Base-by-base conservation (phyloP, 2,329 filamentous ascomycete species). In the Botrytis galanthina region DNA sequence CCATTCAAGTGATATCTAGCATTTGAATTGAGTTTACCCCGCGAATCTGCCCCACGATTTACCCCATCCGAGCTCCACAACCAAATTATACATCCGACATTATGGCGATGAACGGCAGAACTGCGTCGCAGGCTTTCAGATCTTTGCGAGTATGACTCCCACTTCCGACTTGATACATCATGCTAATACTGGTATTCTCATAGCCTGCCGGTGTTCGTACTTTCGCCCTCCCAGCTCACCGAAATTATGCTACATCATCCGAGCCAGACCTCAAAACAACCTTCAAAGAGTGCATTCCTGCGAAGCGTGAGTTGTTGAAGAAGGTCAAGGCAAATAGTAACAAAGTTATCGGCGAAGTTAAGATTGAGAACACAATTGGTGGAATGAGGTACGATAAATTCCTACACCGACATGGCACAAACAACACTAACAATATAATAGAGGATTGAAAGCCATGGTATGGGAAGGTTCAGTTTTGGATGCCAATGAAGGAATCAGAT, bases 391-490 rank as follows among this genome's bases (percentile, higher is more conserved):
- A 83, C 29, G 77, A 46, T 42, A 46, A 32, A 48, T 29, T 39
- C 14, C 14, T 9, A n/a, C 60, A 72, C 46, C 48, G 61, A n/a
- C 35, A 42, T 39, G 35, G 4, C 26, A 29, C 2, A 54, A 32
- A 26, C 54, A n/a, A 57, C 22, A 42, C 75, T 81, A 72, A 81
- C 74, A 60, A 26, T 35, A 48, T 18, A n/a, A 54, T 74, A 88
- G 86, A 84, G 95, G 95, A 57, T 89, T 99, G 78, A 98, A 97
- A 85, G 93, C 95, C 78, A 98, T 99, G 94, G 89, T 99, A 72
- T 99, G 96, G 96, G 96, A 99, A 84, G 96, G 96, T 64, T 98
- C 95, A 18, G 95, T 98, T 37, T 91, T 99, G 68, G 96, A 99
- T 81, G 92, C 96, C 78, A 92, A 99, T 81, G 95, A 98, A 85